Evolutionary conservation across 345 rosid species (phyloP), one percentile per base, ranked within the genome.

Genomic region (Eucalyptus sp.): DNA sequence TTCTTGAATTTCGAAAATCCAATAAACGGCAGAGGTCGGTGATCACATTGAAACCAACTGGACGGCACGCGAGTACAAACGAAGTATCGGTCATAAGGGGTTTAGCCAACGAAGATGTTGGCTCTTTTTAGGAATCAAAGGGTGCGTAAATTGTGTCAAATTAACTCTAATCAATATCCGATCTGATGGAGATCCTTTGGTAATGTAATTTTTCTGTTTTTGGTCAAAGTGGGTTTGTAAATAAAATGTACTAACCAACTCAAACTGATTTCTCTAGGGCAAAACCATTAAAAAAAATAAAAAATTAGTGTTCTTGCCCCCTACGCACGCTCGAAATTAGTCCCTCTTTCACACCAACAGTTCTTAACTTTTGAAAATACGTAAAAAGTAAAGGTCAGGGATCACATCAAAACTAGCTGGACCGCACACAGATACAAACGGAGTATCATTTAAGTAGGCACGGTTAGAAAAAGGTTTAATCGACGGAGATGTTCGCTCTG

Each of bases 401-500:
- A 68, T 31, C 43, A 68, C 22, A 31, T 68, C 22, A 2, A 31
- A 31, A 33, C 12, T 31, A 68, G 80, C 37, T 62, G 37, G 31
- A 20, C 0, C 0, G 3, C 31, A 8, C 3, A 1, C 6, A 2
- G 2, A 7, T 60, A 11, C 7, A 60, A 27, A 58, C 0, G 13
- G 2, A 18, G 10, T 52, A 18, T 52, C 58, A 7, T 52, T 52
- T 9, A 52, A 52, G 7, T 18, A 18, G 8, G 3, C 24, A 52
- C 22, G 0, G 1, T 4, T 52, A 18, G 24, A 43, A 18, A 71
- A 33, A 22, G 1, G 4, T 37, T 71, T 71, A 71, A 43, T 43
- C 10, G 6, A 33, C 0, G 8, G 24, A 37, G 13, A 33, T 71
- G 3, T 6, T 8, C 5, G 3, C 24, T 71, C 44, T 33, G 6